Percentiles rank a stretch among this genome's conserved stretches.
These are phyloP conservation scores for Pulveroboletus frians DNA, from an alignment of 768 basidiomycete species.

Conservation along the genomic window DNA sequence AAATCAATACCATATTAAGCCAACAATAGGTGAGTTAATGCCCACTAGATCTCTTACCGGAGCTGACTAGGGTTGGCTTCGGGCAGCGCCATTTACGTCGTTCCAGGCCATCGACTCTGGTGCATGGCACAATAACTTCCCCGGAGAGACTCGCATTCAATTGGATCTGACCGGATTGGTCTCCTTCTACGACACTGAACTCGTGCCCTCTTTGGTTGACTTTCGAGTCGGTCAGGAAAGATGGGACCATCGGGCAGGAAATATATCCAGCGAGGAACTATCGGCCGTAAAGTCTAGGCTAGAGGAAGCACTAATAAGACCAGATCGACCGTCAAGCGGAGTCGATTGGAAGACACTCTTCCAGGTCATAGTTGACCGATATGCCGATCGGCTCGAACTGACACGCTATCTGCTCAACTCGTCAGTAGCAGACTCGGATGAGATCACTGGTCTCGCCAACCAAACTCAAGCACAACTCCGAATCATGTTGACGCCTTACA, in stretches of 20 bases:
- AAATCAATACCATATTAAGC: background rate
- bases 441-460: conserved; percentile 4
- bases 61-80: background rate
- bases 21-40: background rate
- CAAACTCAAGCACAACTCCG: conserved; percentile 20
- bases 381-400: conserved; percentile 28
- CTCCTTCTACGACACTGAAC: conserved; percentile 35
- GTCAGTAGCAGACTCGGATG: background rate
- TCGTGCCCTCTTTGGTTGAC: conserved; percentile 28
- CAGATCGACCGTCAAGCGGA: conserved; percentile 20
- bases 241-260: conserved; percentile 27
- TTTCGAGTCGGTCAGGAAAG: conserved; percentile 23
- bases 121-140: conserved; percentile 32
- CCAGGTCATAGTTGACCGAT: conserved; percentile 29
- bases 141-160: conserved; percentile 33
- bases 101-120: conserved; percentile 17
- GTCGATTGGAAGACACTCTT: conserved; percentile 33
- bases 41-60: background rate
- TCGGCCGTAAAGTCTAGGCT: conserved; percentile 3
- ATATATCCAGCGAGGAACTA: conserved; percentile 25
- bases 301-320: conserved; percentile 4
- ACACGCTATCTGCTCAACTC: conserved; percentile 19
- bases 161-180: conserved; percentile 32
- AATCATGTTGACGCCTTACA: conserved; percentile 28
- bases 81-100: background rate